A percentile compares a stretch with the other conserved stretches of the same genome.
Conservation (phyloP, 495 filamentous ascomycete genomes). For the Tuber magnatum region DNA sequence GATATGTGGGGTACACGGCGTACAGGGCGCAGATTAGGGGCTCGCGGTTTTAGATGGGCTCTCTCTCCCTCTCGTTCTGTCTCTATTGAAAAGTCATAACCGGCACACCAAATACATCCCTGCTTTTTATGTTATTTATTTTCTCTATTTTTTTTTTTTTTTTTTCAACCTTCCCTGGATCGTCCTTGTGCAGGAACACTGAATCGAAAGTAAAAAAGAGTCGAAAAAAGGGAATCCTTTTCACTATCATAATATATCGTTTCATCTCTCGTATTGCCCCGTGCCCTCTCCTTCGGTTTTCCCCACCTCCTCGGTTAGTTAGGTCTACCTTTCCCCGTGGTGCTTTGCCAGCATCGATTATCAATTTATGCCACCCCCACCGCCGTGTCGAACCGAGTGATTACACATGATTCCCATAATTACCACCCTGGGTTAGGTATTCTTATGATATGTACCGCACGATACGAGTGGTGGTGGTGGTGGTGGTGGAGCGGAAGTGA, state of each 20-base stretch:
- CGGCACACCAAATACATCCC: neutral
- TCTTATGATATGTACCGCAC: too few relatives aligned
- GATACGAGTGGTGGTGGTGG: too few relatives aligned
- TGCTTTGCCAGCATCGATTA: neutral
- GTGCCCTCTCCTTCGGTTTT: conserved; percentile 2
- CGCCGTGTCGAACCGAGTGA: neutral
- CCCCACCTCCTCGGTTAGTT: neutral
- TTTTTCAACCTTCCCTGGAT: neutral
- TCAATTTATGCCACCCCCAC: neutral
- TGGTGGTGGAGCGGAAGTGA: neutral
- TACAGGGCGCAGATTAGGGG: conserved; percentile 66
- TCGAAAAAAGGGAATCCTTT: neutral
- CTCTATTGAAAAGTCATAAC: neutral
- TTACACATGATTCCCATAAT: neutral
- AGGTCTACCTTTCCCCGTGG: neutral
- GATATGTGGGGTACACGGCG: conserved; percentile 75
- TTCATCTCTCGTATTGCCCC: conserved; percentile 4
- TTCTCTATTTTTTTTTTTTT: conserved; percentile 5
- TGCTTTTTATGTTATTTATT: conserved; percentile 2
- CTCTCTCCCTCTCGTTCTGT: neutral
- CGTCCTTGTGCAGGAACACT: neutral
- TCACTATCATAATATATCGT: too few relatives aligned
- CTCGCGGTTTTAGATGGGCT: conserved; percentile 62
- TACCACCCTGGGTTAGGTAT: neutral
- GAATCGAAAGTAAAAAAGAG: conserved; percentile 23